These are phyloP conservation scores for Globisporangium spiculum DNA, from an alignment of 352 stramenopile genomes.

Conservation along the genomic window DNA sequence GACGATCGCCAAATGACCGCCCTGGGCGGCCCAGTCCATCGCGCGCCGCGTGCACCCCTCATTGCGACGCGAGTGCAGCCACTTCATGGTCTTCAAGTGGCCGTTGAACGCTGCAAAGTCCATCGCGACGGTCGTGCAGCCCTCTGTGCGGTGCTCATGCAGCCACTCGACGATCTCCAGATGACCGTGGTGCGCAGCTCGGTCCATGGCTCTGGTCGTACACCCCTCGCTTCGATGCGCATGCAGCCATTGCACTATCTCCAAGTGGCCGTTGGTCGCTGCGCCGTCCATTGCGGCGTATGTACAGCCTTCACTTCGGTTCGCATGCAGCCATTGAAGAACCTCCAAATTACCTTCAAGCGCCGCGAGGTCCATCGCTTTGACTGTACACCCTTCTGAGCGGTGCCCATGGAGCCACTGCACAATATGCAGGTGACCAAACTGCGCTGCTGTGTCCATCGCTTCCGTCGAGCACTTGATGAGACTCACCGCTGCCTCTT, in stretches of 20 bases:
- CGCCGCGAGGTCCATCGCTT: background rate
- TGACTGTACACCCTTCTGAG: background rate
- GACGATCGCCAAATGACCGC: background rate
- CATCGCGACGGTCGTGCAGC: slow-evolving; percentile 3
- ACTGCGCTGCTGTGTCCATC: background rate
- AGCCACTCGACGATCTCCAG: slow-evolving; percentile 5
- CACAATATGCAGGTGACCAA: background rate
- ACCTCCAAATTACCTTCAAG: background rate
- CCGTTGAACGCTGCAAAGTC: background rate
- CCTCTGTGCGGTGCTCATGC: slow-evolving; percentile 3
- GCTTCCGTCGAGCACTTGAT: background rate
- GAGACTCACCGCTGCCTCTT: background rate
- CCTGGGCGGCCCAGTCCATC: slow-evolving; percentile 4
- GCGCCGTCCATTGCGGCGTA: background rate
- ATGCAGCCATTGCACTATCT: background rate
- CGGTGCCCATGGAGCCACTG: background rate
- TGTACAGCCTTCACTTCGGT: background rate
- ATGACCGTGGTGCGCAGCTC: background rate
- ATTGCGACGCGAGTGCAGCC: slow-evolving; percentile 2
- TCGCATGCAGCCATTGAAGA: slow-evolving; percentile 1
- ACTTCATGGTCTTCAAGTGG: slow-evolving; percentile 5
- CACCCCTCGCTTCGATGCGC: background rate
- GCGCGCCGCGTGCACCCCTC: slow-evolving; percentile 2
- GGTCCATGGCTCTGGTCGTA: slow-evolving; percentile 1
- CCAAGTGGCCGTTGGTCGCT: background rate